Percentiles rank a stretch among this genome's conserved stretches.
Evolutionary conservation across 1,284 basidiomycete species (phyloP).

Genomic region (Ceratobasidium sp.): DNA sequence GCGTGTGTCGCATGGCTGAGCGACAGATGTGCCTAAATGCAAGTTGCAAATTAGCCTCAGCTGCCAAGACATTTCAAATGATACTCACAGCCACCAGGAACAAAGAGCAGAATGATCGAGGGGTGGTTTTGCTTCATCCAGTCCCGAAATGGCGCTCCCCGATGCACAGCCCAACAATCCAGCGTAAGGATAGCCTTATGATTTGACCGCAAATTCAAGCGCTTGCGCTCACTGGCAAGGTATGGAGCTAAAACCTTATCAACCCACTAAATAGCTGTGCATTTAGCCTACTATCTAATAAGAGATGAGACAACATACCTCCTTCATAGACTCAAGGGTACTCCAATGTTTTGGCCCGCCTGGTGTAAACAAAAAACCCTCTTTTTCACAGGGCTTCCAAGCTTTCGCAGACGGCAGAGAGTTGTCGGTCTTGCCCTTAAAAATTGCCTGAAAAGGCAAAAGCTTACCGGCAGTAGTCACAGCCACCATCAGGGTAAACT

Average conservation of each 20-base stretch:
- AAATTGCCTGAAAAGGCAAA: conserved; percentile 25
- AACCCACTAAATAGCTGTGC: conserved; percentile 16
- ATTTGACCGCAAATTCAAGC: not conserved
- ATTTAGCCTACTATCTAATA: too few species aligned
- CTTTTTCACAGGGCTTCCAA: not conserved
- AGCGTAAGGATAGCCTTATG: conserved; percentile 53
- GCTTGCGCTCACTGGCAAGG: conserved; percentile 52
- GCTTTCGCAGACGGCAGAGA: not conserved
- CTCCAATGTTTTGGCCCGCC: conserved; percentile 17
- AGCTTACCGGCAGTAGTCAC: not conserved
- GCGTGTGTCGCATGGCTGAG: conserved; percentile 17
- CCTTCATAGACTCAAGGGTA: conserved; percentile 2
- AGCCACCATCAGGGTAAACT: conserved; percentile 23
- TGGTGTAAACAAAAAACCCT: not conserved
- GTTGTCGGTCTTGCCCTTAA: not conserved
- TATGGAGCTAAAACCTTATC: conserved; percentile 55
- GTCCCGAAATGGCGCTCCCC: conserved; percentile 55
- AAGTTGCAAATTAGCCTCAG: too few species aligned
- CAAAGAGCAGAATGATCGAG: too few species aligned
- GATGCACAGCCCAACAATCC: conserved; percentile 62
- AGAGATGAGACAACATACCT: not conserved
- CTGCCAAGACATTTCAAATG: too few species aligned
- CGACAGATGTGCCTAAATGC: conserved; percentile 1
- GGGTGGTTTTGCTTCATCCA: conserved; percentile 54
- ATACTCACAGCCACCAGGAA: not conserved